Conservation (phyloP, 495 filamentous ascomycete genomes). For the Mytilinidion resinicola region DNA sequence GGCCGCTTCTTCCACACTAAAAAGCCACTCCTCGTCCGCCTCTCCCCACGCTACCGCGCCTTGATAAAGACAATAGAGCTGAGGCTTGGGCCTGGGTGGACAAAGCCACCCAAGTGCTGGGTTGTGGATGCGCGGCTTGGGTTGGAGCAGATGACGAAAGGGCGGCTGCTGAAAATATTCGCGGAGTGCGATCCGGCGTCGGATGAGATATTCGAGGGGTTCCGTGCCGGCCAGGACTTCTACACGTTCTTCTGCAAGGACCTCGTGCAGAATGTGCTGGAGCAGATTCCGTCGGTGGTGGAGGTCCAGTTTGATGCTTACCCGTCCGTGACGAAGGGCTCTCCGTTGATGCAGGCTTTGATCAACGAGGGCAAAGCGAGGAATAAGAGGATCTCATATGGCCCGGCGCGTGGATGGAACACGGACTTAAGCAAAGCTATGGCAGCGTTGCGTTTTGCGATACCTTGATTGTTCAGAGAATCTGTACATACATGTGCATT, state of each 20-base stretch:
- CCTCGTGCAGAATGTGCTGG: constrained; percentile 54
- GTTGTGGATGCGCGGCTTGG: constrained; percentile 59
- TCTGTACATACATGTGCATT: no score
- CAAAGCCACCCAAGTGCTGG: constrained; percentile 66
- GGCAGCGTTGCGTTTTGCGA: no score
- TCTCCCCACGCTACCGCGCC: constrained; percentile 59
- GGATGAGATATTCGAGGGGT: constrained; percentile 65
- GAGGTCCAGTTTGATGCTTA: constrained; percentile 72
- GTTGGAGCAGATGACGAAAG: constrained; percentile 54
- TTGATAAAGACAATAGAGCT: constrained; percentile 65
- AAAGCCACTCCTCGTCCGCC: constrained; percentile 56
- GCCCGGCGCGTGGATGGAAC: constrained; percentile 62
- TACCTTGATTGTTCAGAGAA: no score
- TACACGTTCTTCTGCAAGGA: constrained; percentile 65
- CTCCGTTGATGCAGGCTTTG: constrained; percentile 64
- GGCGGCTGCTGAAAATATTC: constrained; percentile 64
- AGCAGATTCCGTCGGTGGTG: constrained; percentile 52
- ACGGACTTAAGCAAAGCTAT: neutral
- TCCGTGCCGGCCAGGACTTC: constrained; percentile 59
- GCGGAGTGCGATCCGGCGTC: constrained; percentile 69
- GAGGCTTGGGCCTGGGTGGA: constrained; percentile 77
- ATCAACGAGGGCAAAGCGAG: constrained; percentile 47
- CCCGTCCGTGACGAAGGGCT: constrained; percentile 60
- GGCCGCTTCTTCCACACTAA: constrained; percentile 61
- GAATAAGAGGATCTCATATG: constrained; percentile 58